Evolutionary conservation across 2,329 filamentous ascomycete genomes (phyloP), one percentile per base, ranked within the genome.

Genomic region (Falciphora oryzae): DNA sequence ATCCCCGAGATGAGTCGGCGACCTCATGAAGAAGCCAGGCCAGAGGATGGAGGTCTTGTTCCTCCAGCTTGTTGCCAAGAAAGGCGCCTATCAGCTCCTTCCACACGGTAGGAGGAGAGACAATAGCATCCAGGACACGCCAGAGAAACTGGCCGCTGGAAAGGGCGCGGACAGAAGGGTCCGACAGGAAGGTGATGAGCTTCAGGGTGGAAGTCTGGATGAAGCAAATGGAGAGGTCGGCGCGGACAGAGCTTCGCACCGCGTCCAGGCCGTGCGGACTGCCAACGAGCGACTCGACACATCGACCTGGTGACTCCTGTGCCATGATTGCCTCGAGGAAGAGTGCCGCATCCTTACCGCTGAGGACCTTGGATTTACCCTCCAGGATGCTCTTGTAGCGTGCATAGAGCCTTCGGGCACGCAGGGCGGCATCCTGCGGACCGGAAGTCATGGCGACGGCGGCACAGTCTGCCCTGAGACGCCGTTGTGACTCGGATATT

Each of bases 101-200:
- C 86, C 86, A 88, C 16, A 87, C 76, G 0, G 81, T 81, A 0
- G 80, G 79, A 0, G 86, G 85, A 1, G 83, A 74, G 1, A 83
- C 72, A 3, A 88, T 74, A 0, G 75, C 73, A 0, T 76, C 66
- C 1, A 87, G 70, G 3, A 87, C 61, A 18, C 78, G 73, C 38
- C 75, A 73, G 2, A 87, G 73, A 56, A 85, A 77, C 16, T 80
- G 74, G 0, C 85, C 85, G 62, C 78, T 77, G 64, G 77, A 80
- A 2, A 86, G 69, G 32, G 78, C 73, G 66, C 83, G 83, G 59
- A 87, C 68, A 0, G 68, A 71, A 1, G 80, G 78, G 59, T 79
- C 73, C 0, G 75, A 71, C 1, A 84, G 65, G 65, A 76, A 80
- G 0, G 56, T 65, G 28, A 82, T 65, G 57, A 82, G 69, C 68